phyloP scores from a whole-genome alignment of 768 basidiomycete species.

The Rhodotorula sphaerocarpa region DNA sequence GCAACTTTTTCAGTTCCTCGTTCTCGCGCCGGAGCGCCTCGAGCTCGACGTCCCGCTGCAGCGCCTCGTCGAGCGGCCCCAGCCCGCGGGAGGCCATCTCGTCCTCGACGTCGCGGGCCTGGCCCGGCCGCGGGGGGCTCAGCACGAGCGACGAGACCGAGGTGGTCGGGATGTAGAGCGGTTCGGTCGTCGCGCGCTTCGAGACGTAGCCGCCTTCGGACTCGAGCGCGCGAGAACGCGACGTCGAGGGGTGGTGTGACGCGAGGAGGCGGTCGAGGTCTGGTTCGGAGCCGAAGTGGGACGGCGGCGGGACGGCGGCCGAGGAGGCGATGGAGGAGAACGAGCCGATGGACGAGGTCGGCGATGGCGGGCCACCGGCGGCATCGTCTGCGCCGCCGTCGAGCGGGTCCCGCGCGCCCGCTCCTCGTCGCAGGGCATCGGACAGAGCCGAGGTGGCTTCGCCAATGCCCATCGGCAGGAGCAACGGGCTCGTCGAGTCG shows the following conservation, averaged over 20 bases:
- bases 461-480: conserved; percentile 4
- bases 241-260: conserved; percentile 21
- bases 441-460: neutral
- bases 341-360: conserved; percentile 1
- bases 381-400: neutral
- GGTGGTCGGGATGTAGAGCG: conserved; percentile 29
- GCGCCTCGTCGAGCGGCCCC: conserved; percentile 65
- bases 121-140: conserved; percentile 2
- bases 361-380: neutral
- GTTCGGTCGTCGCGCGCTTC: neutral
- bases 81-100: conserved; percentile 28
- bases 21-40: conserved; percentile 74
- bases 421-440: neutral
- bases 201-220: conserved; percentile 30
- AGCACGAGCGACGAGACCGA: conserved; percentile 30
- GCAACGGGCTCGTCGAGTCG: conserved; percentile 14
- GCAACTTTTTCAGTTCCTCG: conserved; percentile 59
- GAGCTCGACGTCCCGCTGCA: conserved; percentile 82
- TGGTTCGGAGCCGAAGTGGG: neutral
- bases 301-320: neutral
- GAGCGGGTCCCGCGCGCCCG: neutral
- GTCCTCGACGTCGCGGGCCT: neutral
- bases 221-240: conserved; percentile 7
- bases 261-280: conserved; percentile 19
- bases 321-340: conserved; percentile 3